These are phyloP conservation scores for Colletotrichum abscissum DNA, from an alignment of 2,329 filamentous ascomycete species.

Conservation along the genomic window DNA sequence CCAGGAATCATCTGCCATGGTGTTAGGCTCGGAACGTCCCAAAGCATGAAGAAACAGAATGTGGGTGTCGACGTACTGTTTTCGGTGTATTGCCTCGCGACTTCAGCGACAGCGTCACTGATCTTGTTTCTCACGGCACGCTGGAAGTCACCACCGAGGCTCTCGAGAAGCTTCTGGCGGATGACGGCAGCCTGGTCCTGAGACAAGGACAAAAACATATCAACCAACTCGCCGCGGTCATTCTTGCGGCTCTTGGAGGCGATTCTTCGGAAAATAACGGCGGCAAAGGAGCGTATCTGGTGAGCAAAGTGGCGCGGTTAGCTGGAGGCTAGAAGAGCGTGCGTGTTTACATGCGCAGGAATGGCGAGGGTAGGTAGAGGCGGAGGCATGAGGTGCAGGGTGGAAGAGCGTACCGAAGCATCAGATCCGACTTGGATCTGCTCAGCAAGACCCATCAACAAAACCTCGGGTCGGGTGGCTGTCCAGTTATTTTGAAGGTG, in stretches of 20 bases:
- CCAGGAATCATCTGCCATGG: conserved; percentile 79
- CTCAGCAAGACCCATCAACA: conserved; percentile 94
- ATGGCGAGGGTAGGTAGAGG: not conserved
- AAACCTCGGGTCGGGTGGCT: conserved; percentile 80
- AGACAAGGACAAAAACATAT: conserved; percentile 86
- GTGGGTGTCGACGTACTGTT: conserved; percentile 71
- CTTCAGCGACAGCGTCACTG: conserved; percentile 95
- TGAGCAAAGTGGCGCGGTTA: conserved; percentile 8
- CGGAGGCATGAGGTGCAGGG: conserved; percentile 9
- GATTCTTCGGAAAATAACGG: conserved; percentile 94
- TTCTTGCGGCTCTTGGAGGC: conserved; percentile 88
- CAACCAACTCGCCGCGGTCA: conserved; percentile 75
- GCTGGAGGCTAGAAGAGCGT: not conserved
- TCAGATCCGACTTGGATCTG: conserved; percentile 86
- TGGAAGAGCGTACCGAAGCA: conserved; percentile 65
- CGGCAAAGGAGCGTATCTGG: conserved; percentile 89
- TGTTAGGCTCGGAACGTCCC: conserved; percentile 6
- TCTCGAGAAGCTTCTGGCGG: conserved; percentile 84
- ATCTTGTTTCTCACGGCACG: conserved; percentile 90
- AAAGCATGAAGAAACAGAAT: not conserved
- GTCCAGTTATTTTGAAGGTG: conserved; percentile 94
- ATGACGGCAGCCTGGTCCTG: conserved; percentile 81
- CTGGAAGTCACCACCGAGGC: conserved; percentile 78
- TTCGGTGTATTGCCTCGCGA: conserved; percentile 94
- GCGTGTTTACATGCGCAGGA: not conserved